A percentile compares a stretch with the other conserved stretches of the same genome.
Evolutionary conservation across 495 filamentous ascomycete genomes (phyloP).

Genomic region (Tuber melanosporum): DNA sequence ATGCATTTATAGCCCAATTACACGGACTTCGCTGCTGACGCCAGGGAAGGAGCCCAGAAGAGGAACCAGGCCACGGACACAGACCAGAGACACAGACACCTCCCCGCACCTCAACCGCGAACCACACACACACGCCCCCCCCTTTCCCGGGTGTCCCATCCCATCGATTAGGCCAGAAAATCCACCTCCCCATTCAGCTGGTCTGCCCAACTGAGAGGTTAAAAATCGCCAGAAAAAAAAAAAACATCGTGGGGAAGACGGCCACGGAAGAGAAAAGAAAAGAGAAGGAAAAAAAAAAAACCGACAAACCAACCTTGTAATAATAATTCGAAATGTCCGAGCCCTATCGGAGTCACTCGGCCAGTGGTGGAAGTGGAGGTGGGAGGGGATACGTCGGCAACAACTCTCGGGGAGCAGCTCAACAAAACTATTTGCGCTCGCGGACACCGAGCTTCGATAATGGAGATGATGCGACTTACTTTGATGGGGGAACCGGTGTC

Average conservation of each 20-base stretch:
- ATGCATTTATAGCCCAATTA: not conserved
- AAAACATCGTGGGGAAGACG: not conserved
- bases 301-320: not conserved
- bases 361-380: conserved; percentile 9
- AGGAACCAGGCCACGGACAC: not conserved
- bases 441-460: conserved; percentile 68
- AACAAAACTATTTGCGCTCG: conserved; percentile 19
- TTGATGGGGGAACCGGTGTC: conserved; percentile 37
- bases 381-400: conserved; percentile 12
- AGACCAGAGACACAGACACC: not conserved
- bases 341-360: conserved; percentile 1
- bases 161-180: not conserved
- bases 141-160: not conserved
- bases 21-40: not conserved
- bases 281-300: not conserved
- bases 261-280: not conserved
- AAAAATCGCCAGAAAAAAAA: not conserved
- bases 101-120: conserved; percentile 1
- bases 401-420: conserved; percentile 24
- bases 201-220: not conserved
- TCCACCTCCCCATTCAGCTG: not conserved
- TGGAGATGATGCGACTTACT: conserved; percentile 58
- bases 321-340: conserved; percentile 1
- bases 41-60: not conserved
- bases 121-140: not conserved